Evolutionary conservation across 352 stramenopile genomes (phyloP), one percentile per base, ranked within the genome.

Genomic region (Phytophthora syringae): DNA sequence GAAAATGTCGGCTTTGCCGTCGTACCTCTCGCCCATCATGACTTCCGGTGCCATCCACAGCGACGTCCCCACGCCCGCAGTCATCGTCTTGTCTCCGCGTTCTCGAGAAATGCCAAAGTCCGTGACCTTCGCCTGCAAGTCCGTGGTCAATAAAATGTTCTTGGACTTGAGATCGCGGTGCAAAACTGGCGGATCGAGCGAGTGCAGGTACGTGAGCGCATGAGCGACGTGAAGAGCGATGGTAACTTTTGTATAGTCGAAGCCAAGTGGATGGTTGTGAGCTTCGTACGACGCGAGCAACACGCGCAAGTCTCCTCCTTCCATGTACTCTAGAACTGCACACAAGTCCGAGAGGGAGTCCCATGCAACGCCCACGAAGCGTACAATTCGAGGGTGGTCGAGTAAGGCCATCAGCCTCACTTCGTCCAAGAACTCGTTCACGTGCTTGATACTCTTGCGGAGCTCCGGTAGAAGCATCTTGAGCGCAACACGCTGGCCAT

Each of bases 341-440:
- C 64, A 74, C 1, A 90, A 48, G 44, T 87, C 74, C 0, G 60
- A 51, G 1, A 87, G 55, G 0, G 70, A 70, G 48, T 86, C 79
- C 78, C 81, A 90, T 1, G 77, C 64, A 10, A 89, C 68, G 1
- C 82, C 82, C 7, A 89, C 53, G 39, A 89, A 89, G 24, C 77
- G 56, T 12, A 90, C 74, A 20, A 89, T 79, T 12, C 72, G 72
- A 2, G 76, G 68, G 40, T 90, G 82, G 15, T 72, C 55, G 1
- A 89, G 59, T 21, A 55, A 73, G 3, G 76, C 67, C 60, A 87
- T 67, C 20, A 88, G 34, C 15, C 56, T 73, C 36, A 91, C 86
- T 52, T 89, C 82, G 9, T 42, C 54, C 4, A 75, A 21, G 13
- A 76, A 70, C 21, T 58, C n/a, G n/a, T n/a, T n/a, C n/a, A n/a